Conservation (phyloP, 495 filamentous ascomycete species). For the Cetradonia linearis region DNA sequence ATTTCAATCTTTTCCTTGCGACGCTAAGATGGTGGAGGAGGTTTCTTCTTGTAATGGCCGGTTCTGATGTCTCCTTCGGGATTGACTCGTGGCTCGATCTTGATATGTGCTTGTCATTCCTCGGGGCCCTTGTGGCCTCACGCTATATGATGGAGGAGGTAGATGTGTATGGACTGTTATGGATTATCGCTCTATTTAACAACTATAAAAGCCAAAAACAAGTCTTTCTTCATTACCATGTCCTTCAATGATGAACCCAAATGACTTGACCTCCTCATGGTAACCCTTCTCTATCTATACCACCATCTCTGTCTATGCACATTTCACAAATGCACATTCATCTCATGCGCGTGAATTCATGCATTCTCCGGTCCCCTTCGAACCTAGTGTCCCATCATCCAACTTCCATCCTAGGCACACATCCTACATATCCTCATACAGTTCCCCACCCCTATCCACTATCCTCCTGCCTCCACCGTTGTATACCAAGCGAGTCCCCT, state of each 20-base stretch:
- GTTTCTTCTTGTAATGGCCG: slow-evolving; percentile 31
- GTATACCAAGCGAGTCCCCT: too few species aligned
- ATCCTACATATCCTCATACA: too few species aligned
- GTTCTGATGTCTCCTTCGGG: slow-evolving; percentile 48
- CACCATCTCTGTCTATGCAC: not conserved
- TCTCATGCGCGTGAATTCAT: too few species aligned
- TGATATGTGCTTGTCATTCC: not conserved
- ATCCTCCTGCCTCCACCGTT: too few species aligned
- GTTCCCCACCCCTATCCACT: too few species aligned
- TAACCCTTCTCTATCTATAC: not conserved
- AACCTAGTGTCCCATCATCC: too few species aligned
- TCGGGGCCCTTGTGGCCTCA: not conserved
- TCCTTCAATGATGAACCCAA: not conserved
- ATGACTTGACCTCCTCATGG: not conserved
- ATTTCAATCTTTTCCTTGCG: slow-evolving; percentile 19
- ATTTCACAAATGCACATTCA: too few species aligned
- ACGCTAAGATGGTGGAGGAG: slow-evolving; percentile 16
- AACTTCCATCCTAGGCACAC: too few species aligned
- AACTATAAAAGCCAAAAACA: not conserved
- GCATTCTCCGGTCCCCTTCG: too few species aligned
- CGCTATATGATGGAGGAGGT: not conserved
- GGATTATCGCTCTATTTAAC: not conserved
- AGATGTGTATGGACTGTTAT: not conserved
- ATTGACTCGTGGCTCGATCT: slow-evolving; percentile 45
- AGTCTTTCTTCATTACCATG: not conserved